Base-by-base conservation (phyloP, 306 rosid species). In the Cicer pinnatifidum region DNA sequence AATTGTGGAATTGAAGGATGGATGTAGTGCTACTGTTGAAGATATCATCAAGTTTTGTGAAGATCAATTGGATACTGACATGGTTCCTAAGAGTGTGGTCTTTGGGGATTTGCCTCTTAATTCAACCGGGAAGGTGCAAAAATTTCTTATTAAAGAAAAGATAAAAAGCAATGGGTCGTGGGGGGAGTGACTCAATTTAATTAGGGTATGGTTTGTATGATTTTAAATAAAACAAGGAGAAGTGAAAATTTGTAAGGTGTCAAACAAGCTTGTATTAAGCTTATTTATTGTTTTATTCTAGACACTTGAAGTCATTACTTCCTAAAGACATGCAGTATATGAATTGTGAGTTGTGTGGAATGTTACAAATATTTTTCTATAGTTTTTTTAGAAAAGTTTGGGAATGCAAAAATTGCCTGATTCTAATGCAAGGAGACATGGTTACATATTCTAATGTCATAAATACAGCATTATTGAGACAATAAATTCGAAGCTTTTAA, bases 91-190 rank as follows among this genome's bases (percentile, higher is more conserved):
- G 72, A 82, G 38, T 17, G 83, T 93, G 38, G 46, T 89, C 0
- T 90, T 93, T 76, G 96, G 83, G 48, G 93, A 93, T 84, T 76
- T 93, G 84, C 96, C 92, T 7, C 67, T 86, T 50, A 93, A 82
- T 83, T 86, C 98, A 12, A 89, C 89, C 6, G 97, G 98, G 40
- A 93, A 90, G 81, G 86, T 91, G 3, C 98, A 93, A 59, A 93
- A 93, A 33, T 88, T 85, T 84, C 56, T 77, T 6, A 84, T 89
- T 9, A 87, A 90, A 62, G 85, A 89, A 65, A 88, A 75, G 72
- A 85, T 80, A 17, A 69, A 75, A 73, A 45, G 58, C 33, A 45
- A 50, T 38, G 71, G 60, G 62, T 76, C 40, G 45, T 38, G 73
- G 64, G 58, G 73, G 75, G 73, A 8, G 44, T 60, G 40, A 20